Percentiles rank a stretch among this genome's conserved stretches.
Evolutionary conservation across 129 eudicot genomes (phyloP).

Genomic region (Dittrichia graveolens): DNA sequence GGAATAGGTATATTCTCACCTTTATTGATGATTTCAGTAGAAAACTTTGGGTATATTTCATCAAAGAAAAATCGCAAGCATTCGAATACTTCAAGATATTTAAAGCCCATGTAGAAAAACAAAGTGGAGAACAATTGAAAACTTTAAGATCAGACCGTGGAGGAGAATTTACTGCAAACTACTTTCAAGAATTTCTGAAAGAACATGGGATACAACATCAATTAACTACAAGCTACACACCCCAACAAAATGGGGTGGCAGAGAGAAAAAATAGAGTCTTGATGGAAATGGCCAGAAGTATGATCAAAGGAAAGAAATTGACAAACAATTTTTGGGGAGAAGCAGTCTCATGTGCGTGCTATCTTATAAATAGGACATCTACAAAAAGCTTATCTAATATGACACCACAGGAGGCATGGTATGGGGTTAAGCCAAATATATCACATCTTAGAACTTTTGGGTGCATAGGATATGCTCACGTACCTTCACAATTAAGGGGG

Average conservation of each 20-base stretch:
- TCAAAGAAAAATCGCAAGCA: neutral
- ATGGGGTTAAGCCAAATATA: neutral
- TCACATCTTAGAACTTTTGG: slow-evolving; percentile 2
- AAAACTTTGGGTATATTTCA: neutral
- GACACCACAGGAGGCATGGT: slow-evolving; percentile 29
- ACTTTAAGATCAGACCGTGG: neutral
- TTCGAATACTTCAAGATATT: neutral
- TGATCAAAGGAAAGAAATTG: neutral
- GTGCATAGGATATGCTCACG: neutral
- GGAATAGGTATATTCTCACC: neutral
- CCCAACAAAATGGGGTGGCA: neutral
- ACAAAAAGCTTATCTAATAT: neutral
- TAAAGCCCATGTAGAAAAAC: neutral
- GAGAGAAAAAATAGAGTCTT: neutral
- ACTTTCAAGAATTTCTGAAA: neutral
- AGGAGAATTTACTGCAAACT: neutral
- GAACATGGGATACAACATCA: neutral
- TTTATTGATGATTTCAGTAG: neutral
- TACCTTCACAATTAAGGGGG: neutral
- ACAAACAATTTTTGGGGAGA: neutral
- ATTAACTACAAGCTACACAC: neutral
- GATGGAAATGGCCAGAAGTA: neutral
- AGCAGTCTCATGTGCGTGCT: neutral
- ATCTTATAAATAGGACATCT: neutral
- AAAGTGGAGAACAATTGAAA: neutral